Evolutionary conservation across 2,329 filamentous ascomycete species (phyloP).

Genomic region (Talaromyces atroroseus): DNA sequence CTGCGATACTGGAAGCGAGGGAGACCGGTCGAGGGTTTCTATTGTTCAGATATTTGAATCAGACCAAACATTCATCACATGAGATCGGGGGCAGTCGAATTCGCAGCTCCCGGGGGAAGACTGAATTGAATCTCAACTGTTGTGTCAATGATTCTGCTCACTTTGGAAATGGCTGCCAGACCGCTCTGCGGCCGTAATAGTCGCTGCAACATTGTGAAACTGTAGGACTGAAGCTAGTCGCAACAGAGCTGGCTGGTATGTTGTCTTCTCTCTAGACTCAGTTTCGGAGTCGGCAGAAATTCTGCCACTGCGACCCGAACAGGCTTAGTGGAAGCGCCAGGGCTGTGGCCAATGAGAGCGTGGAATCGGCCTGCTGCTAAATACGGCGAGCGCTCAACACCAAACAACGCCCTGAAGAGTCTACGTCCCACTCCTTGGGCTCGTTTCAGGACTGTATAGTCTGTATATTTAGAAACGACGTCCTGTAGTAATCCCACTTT

Average conservation of each 20-base stretch:
- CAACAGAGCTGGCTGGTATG: constrained; percentile 4
- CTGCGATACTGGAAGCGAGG: constrained; percentile 32
- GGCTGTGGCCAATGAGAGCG: constrained; percentile 14
- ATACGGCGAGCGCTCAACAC: background rate
- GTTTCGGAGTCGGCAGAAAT: constrained; percentile 27
- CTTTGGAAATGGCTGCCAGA: constrained; percentile 34
- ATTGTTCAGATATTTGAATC: background rate
- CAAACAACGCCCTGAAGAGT: background rate
- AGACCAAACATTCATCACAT: constrained; percentile 2
- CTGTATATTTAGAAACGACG: constrained; percentile 5
- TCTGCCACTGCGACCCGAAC: constrained; percentile 24
- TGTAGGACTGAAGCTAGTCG: background rate
- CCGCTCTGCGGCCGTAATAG: constrained; percentile 39
- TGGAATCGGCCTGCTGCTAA: background rate
- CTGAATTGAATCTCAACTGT: constrained; percentile 14
- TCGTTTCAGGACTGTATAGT: constrained; percentile 10
- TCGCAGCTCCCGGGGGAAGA: background rate
- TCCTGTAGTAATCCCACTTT: constrained; percentile 14
- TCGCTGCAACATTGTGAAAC: constrained; percentile 31
- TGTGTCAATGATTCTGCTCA: constrained; percentile 18
- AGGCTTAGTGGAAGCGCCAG: constrained; percentile 21
- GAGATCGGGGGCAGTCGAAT: constrained; percentile 11
- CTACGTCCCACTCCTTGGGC: background rate
- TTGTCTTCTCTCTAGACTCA: constrained; percentile 16
- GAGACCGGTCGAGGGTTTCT: constrained; percentile 33